These are phyloP conservation scores for Olyra latifolia DNA, from an alignment of 176 grass and related monocot species.

Conservation along the genomic window DNA sequence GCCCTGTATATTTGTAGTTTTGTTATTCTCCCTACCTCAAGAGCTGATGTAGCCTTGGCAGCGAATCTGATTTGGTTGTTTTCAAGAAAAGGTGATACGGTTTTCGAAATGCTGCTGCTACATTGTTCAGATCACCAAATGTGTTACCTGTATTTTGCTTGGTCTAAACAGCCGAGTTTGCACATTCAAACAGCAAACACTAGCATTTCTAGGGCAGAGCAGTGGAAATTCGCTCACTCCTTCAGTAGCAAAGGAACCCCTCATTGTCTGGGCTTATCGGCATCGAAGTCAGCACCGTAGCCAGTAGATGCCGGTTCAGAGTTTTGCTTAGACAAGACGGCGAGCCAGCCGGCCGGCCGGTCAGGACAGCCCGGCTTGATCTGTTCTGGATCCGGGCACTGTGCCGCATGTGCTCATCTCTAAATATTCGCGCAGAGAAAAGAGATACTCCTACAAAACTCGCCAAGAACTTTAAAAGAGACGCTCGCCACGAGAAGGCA, in stretches of 20 bases:
- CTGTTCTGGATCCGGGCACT: constrained; percentile 47
- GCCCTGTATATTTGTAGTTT: constrained; percentile 59
- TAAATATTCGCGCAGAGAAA: constrained; percentile 41
- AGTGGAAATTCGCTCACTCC: background rate
- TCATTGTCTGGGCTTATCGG: constrained; percentile 28
- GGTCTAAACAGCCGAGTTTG: background rate
- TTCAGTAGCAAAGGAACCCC: background rate
- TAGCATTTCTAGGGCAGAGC: constrained; percentile 39
- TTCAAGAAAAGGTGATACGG: constrained; percentile 17
- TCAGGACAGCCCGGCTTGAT: constrained; percentile 38
- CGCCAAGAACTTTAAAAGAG: background rate
- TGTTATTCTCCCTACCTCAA: constrained; percentile 20
- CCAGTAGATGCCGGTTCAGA: constrained; percentile 20
- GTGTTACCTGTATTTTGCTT: background rate
- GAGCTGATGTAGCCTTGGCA: background rate
- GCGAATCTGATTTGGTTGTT: background rate
- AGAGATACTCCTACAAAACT: background rate
- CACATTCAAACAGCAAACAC: background rate
- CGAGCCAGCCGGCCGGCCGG: constrained; percentile 5
- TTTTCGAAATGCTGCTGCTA: background rate
- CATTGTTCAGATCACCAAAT: background rate
- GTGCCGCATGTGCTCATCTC: constrained; percentile 49
- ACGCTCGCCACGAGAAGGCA: background rate
- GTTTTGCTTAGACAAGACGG: background rate
- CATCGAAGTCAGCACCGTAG: constrained; percentile 44